Base-by-base conservation (phyloP, 2,329 filamentous ascomycete species). In the Colletotrichum ledebouriae region DNA sequence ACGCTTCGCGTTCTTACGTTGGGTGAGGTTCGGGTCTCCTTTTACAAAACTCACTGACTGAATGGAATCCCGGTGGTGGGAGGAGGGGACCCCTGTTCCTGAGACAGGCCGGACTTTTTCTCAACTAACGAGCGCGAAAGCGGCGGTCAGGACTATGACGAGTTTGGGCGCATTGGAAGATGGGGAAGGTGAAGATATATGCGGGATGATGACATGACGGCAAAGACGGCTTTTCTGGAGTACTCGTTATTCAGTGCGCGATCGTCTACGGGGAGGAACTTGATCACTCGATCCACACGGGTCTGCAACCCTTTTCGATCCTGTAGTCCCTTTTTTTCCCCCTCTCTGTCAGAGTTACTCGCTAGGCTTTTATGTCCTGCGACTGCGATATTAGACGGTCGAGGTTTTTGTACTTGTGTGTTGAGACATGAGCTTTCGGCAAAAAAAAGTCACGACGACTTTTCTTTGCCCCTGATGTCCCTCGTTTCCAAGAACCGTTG, bases 181-280 rank as follows among this genome's bases (percentile, higher is more conserved):
- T 44, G 53, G 46, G 63, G 58, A 29, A 6, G 55, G 39, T 11
- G 37, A 6, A 34, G 49, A 13, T 15, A 57, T 46, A 64, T 65
- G 64, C 59, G 56, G 57, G 49, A 69, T 70, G 68, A 69, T 69
- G 68, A 65, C 59, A 59, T 49, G 42, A 46, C 55, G 56, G 66
- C 29, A 69, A 61, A 37, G 56, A 61, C 63, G 56, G 56, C 66
- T 50, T 15, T 34, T 52, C 11, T 42, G 10, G 13, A 29, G 33
- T 6, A 52, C 59, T 58, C 50, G 49, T 4, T 25, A 33, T 34
- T 44, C 50, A 52, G 39, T 39, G 22, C 17, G 22, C 22, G 41
- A 50, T 57, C 49, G 29, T n/a, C 33, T 13, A 39, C 11, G 37
- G 37, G 11, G 12, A 17, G n/a, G n/a, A n/a, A 39, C 29, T 37